Evolutionary conservation across 2,329 filamentous ascomycete genomes (phyloP), one percentile per base, ranked within the genome.

Genomic region (Hymenoscyphus scutula): DNA sequence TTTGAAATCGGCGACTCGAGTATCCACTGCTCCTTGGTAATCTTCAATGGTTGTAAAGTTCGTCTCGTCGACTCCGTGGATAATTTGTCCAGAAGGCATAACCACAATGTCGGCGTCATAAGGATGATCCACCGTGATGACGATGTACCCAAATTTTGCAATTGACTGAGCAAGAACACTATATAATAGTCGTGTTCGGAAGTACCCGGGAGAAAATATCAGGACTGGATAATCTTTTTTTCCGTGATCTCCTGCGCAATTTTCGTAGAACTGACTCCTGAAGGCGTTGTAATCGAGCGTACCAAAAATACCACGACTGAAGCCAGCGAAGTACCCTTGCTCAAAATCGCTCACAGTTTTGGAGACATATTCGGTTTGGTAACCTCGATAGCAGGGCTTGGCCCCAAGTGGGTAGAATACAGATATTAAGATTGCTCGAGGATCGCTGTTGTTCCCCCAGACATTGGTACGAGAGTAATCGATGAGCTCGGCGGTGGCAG

Each of bases 61-160:
- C 53, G 66, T 23, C 13, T 58, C 34, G 11, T 48, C 56, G 32
- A 57, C 34, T 10, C 57, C 53, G 25, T 57, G 73, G 25, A 73
- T 69, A 7, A 75, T 63, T 2, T 68, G 70, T 5, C 73, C 77
- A 60, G 78, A 70, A 1, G 75, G 74, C 56, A 77, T 79, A 55
- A 77, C 71, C 11, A 81, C 74, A 15, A 81, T 74, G 32, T 74
- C 69, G 2, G 76, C 74, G 56, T 80, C 78, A 59, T 77, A 74
- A 0, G 79, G 76, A 62, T 81, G 79, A 65, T 81, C 79, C 58
- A 82, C 72, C 3, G 77, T 70, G 4, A 79, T 69, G 11, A 81
- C 77, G 8, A 74, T 74, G 63, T 75, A 78, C 6, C 79, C 78
- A 8, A 73, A 67, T 23, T 76, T 76, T 8, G 77, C 76, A 56